These are phyloP conservation scores for Gossypium raimondii DNA, from an alignment of 345 rosid genomes.

Conservation along the genomic window DNA sequence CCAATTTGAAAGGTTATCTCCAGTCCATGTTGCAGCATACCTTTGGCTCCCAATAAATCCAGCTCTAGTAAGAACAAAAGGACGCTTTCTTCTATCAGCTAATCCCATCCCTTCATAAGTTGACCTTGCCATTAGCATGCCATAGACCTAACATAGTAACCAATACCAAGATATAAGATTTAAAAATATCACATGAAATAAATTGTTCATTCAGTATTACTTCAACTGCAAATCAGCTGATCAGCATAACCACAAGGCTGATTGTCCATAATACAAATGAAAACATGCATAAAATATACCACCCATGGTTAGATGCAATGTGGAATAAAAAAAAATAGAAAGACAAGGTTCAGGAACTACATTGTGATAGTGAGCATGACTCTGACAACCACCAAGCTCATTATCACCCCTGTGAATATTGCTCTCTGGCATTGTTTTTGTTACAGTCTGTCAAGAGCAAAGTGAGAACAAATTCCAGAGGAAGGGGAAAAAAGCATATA, in stretches of 20 bases:
- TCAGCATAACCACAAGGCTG: neutral
- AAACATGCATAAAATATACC: neutral
- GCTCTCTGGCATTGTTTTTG: conserved; percentile 89
- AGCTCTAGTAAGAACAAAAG: conserved; percentile 96
- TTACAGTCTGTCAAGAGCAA: conserved; percentile 48
- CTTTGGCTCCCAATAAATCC: conserved; percentile 87
- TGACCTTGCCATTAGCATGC: conserved; percentile 90
- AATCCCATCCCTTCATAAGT: conserved; percentile 82
- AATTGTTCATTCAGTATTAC: neutral
- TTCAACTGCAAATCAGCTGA: neutral
- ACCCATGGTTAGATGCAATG: conserved; percentile 2
- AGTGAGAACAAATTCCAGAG: conserved; percentile 14
- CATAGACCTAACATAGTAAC: conserved; percentile 56
- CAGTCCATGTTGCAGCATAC: conserved; percentile 93
- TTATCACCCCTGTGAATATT: conserved; percentile 75
- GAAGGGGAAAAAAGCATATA: neutral
- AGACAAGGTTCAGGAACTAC: conserved; percentile 33
- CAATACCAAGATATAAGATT: conserved; percentile 11
- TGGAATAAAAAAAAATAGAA: neutral
- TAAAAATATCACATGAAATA: conserved; percentile 5
- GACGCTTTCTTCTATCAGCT: conserved; percentile 66
- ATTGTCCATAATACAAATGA: neutral
- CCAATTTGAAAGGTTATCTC: conserved; percentile 93
- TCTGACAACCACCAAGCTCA: conserved; percentile 78
- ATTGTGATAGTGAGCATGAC: conserved; percentile 85